phyloP scores from a whole-genome alignment of 331 rosid species.

The Prunus yedoensis region DNA sequence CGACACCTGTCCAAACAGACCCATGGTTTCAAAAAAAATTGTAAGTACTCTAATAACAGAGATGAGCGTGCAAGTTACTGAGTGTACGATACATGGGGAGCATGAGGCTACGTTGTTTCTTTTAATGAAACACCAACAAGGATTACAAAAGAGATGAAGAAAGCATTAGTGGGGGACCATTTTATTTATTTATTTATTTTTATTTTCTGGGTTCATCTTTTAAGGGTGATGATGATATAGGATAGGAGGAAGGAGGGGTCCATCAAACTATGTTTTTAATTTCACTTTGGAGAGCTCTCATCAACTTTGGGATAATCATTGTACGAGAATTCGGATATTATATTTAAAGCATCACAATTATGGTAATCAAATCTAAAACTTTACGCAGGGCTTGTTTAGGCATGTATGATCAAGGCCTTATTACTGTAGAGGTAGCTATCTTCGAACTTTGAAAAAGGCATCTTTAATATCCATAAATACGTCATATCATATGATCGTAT shows the following conservation, averaged over 20 bases:
- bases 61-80: neutral
- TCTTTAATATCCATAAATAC: neutral
- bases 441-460: neutral
- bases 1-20: slow-evolving; percentile 22
- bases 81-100: slow-evolving; percentile 20
- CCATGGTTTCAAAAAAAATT: neutral
- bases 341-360: too few relatives aligned
- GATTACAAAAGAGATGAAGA: slow-evolving; percentile 5
- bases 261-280: too few relatives aligned
- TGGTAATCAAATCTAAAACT: too few relatives aligned
- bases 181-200: too few relatives aligned
- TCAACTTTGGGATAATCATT: too few relatives aligned
- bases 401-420: too few relatives aligned
- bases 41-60: slow-evolving; percentile 21
- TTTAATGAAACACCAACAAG: slow-evolving; percentile 48
- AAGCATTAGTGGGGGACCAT: slow-evolving; percentile 4
- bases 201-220: neutral
- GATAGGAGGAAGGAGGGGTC: too few relatives aligned
- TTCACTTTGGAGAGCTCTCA: too few relatives aligned
- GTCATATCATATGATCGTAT: neutral
- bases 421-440: too few relatives aligned
- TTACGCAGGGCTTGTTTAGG: too few relatives aligned
- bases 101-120: slow-evolving; percentile 37
- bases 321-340: too few relatives aligned
- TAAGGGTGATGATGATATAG: neutral